phyloP scores from a whole-genome alignment of 2,329 filamentous ascomycete species.

The Pseudogymnoascus sp. region DNA sequence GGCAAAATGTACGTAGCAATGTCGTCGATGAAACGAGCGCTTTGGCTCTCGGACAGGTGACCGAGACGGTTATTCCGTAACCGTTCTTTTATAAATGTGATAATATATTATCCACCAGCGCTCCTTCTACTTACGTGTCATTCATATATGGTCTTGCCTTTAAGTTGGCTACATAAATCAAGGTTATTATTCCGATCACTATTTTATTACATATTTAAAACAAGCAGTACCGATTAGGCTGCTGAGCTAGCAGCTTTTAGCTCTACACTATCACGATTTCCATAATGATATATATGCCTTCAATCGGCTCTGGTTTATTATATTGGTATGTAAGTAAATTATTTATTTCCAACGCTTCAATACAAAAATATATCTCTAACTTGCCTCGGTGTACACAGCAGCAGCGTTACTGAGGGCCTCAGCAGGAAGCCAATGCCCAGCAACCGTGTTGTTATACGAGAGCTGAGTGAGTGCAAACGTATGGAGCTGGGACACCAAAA shows the following conservation, averaged over 20 bases:
- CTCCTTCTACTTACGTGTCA: neutral
- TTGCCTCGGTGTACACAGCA: constrained; percentile 5
- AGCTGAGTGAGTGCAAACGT: constrained; percentile 7
- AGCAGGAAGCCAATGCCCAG: neutral
- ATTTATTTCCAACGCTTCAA: neutral
- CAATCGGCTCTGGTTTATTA: neutral
- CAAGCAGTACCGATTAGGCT: no score
- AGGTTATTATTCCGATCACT: neutral
- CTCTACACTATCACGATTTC: no score
- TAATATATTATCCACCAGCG: neutral
- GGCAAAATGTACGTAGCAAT: constrained; percentile 6
- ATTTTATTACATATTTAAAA: neutral
- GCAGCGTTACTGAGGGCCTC: neutral
- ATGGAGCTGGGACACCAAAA: constrained; percentile 9
- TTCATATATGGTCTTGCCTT: neutral
- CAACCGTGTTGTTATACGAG: constrained; percentile 4
- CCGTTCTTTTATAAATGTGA: neutral
- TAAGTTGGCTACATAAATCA: neutral
- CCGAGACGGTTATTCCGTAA: neutral
- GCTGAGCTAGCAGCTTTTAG: no score
- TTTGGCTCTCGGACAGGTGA: neutral
- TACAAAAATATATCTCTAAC: neutral
- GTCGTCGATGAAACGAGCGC: constrained; percentile 4
- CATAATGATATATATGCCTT: no score
- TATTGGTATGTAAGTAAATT: neutral